Conservation (phyloP, 257 asterid species). For the Petunia axillaris region DNA sequence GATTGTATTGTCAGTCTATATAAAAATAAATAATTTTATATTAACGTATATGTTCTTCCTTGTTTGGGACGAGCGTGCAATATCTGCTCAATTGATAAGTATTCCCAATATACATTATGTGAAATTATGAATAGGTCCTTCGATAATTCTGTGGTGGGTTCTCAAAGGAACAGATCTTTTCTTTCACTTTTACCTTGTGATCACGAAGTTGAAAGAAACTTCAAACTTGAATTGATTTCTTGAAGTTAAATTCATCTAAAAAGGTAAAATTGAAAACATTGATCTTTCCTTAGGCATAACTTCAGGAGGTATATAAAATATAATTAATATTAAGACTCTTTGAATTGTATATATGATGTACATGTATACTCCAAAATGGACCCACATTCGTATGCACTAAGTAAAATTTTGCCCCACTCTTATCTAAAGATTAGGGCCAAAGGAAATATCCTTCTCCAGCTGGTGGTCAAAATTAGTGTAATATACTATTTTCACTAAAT, state of each 20-base stretch:
- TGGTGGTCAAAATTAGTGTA: conserved; percentile 20
- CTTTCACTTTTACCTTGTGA: conserved; percentile 4
- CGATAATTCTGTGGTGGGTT: neutral
- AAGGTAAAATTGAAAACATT: conserved; percentile 28
- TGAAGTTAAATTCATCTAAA: neutral
- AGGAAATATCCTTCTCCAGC: conserved; percentile 3
- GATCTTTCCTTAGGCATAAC: conserved; percentile 21
- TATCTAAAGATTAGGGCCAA: neutral
- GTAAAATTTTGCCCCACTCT: conserved; percentile 34
- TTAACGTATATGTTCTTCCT: too few species aligned
- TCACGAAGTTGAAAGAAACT: conserved; percentile 18
- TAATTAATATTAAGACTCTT: neutral
- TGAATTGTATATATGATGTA: conserved; percentile 19
- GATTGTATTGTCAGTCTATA: too few species aligned
- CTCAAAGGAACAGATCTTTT: neutral
- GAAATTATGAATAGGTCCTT: neutral
- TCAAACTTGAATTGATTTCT: conserved; percentile 15
- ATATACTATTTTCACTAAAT: conserved; percentile 6
- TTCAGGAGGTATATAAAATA: conserved; percentile 12
- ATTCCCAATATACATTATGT: neutral
- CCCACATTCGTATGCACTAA: conserved; percentile 52
- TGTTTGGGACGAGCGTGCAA: too few species aligned
- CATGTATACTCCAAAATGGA: conserved; percentile 50
- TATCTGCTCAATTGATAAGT: too few species aligned
- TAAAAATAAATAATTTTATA: too few species aligned